phyloP scores from a whole-genome alignment of 768 basidiomycete genomes.

The Suillus americanus region DNA sequence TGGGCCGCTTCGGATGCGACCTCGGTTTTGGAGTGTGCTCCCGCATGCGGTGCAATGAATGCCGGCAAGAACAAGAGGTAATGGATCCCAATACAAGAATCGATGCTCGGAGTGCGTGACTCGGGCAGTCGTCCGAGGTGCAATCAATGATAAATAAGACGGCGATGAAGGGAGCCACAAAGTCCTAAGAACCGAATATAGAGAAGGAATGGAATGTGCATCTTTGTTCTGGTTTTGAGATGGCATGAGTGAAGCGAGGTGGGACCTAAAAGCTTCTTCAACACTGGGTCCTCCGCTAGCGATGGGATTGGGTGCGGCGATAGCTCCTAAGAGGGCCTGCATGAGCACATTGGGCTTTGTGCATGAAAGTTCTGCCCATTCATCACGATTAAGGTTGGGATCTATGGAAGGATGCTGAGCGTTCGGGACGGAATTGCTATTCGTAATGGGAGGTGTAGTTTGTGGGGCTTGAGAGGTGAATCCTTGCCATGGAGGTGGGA shows the following conservation, averaged over 20 bases:
- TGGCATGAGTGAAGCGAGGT: slow-evolving; percentile 63
- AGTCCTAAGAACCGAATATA: slow-evolving; percentile 78
- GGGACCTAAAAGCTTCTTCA: slow-evolving; percentile 78
- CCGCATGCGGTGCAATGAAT: slow-evolving; percentile 72
- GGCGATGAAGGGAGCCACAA: slow-evolving; percentile 85
- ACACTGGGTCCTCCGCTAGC: slow-evolving; percentile 61
- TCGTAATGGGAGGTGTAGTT: slow-evolving; percentile 25
- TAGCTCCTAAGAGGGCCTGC: slow-evolving; percentile 51
- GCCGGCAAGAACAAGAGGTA: slow-evolving; percentile 80
- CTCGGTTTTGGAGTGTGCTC: slow-evolving; percentile 59
- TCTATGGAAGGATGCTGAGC: slow-evolving; percentile 40
- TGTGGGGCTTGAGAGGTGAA: slow-evolving; percentile 28
- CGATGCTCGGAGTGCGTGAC: slow-evolving; percentile 66
- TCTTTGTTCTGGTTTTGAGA: slow-evolving; percentile 42
- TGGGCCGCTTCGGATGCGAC: slow-evolving; percentile 72
- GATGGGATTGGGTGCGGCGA: slow-evolving; percentile 63
- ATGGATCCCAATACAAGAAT: slow-evolving; percentile 88
- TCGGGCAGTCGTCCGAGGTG: slow-evolving; percentile 64
- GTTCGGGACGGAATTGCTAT: slow-evolving; percentile 11
- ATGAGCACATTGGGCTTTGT: slow-evolving; percentile 60
- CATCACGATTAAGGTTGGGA: slow-evolving; percentile 53
- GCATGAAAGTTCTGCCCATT: slow-evolving; percentile 63
- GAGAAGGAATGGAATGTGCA: slow-evolving; percentile 57
- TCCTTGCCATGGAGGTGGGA: slow-evolving; percentile 29
- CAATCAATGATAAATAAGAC: slow-evolving; percentile 72